phyloP scores from a whole-genome alignment of 176 grass and related monocot genomes.

The Oryza australiensis region DNA sequence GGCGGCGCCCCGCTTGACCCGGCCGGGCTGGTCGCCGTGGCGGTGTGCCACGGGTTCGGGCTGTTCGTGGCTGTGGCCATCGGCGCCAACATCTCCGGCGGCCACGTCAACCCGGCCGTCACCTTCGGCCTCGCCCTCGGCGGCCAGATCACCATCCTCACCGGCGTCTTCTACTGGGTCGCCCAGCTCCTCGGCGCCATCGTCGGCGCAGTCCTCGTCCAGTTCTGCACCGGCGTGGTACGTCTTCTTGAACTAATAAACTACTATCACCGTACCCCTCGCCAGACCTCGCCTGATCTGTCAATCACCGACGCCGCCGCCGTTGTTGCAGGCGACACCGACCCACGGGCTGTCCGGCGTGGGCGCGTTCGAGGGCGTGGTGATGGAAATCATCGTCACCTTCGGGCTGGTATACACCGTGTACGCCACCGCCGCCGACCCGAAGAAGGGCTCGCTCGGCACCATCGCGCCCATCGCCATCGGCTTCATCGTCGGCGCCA shows the following conservation, averaged over 20 bases:
- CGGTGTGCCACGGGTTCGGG: constrained; percentile 66
- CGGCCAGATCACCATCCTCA: constrained; percentile 84
- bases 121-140: constrained; percentile 82
- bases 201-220: constrained; percentile 62
- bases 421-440: constrained; percentile 77
- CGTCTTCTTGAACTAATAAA: not conserved
- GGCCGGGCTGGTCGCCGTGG: constrained; percentile 62
- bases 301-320: not conserved
- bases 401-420: constrained; percentile 81
- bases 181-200: constrained; percentile 76
- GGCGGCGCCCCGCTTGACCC: constrained; percentile 51
- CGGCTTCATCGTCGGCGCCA: constrained; percentile 65
- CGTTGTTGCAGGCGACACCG: constrained; percentile 40
- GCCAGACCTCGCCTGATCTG: not conserved
- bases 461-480: constrained; percentile 68
- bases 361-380: constrained; percentile 60
- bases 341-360: constrained; percentile 66
- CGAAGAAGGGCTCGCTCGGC: constrained; percentile 70
- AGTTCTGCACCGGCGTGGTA: constrained; percentile 64
- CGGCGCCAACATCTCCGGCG: constrained; percentile 78
- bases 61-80: constrained; percentile 73
- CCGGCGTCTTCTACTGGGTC: constrained; percentile 78
- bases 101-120: constrained; percentile 76
- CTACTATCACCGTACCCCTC: too few relatives aligned
- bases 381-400: constrained; percentile 79